A percentile compares a stretch with the other conserved stretches of the same genome.
Conservation (phyloP, 1,284 basidiomycete species). For the Exobasidium cylindrosporum region DNA sequence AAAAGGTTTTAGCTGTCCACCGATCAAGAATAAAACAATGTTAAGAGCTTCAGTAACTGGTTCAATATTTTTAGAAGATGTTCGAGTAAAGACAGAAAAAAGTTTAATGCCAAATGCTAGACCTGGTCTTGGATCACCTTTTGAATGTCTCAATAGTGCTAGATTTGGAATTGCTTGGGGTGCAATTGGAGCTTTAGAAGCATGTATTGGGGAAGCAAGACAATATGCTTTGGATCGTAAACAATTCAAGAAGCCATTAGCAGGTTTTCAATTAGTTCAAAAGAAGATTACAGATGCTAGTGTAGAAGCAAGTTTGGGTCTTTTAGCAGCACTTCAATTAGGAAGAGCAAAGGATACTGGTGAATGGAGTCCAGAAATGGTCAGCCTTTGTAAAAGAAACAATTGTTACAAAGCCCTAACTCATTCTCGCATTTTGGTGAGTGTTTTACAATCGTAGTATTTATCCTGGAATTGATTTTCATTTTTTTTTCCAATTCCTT, state of each 20-base stretch:
- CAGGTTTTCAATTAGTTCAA: conserved; percentile 86
- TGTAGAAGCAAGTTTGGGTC: conserved; percentile 77
- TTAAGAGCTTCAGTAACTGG: conserved; percentile 86
- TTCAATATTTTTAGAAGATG: conserved; percentile 74
- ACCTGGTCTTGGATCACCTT: conserved; percentile 45
- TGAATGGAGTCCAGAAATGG: conserved; percentile 73
- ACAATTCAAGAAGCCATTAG: conserved; percentile 85
- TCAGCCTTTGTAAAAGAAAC: conserved; percentile 90
- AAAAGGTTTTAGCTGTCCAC: conserved; percentile 77
- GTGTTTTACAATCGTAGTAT: conserved; percentile 73
- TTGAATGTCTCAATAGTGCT: conserved; percentile 50
- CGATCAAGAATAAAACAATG: conserved; percentile 89
- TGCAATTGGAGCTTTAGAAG: conserved; percentile 68
- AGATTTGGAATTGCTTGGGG: conserved; percentile 52
- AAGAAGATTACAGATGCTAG: conserved; percentile 94
- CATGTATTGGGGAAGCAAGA: conserved; percentile 75
- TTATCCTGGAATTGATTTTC: conserved; percentile 63
- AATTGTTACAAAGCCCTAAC: conserved; percentile 81
- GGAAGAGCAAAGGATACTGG: conserved; percentile 83
- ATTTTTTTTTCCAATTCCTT: conserved; percentile 2
- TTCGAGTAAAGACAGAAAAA: conserved; percentile 35
- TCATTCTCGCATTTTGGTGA: conserved; percentile 33
- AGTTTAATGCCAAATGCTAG: conserved; percentile 38
- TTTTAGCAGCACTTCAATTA: conserved; percentile 69
- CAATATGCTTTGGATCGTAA: conserved; percentile 78